Evolutionary conservation across 495 filamentous ascomycete species (phyloP).

Genomic region (Daldinia grandis): DNA sequence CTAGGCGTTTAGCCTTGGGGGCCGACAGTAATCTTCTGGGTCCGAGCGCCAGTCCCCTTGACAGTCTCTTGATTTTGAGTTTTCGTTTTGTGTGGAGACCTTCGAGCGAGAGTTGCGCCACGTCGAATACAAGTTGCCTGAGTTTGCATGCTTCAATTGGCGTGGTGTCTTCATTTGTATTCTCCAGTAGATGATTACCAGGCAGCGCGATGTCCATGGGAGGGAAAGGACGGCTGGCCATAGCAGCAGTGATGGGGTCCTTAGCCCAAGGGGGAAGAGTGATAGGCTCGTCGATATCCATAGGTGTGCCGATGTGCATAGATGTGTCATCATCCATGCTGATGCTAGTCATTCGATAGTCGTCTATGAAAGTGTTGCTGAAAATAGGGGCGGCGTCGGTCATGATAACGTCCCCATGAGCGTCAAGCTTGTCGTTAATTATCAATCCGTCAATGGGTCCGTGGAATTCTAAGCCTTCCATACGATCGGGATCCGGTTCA

Average conservation of each 20-base stretch:
- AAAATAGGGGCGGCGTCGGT: neutral
- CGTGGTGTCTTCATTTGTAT: neutral
- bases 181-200: neutral
- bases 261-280: no score
- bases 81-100: neutral
- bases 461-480: neutral
- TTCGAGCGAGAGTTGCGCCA: neutral
- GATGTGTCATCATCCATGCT: no score
- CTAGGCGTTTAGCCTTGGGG: neutral
- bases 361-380: no score
- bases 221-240: no score
- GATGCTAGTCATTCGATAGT: no score
- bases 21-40: neutral
- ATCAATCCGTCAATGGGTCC: neutral
- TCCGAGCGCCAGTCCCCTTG: neutral
- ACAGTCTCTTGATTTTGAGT: neutral
- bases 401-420: neutral
- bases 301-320: no score
- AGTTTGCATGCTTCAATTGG: neutral
- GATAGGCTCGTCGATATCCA: no score
- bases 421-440: neutral
- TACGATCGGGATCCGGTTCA: neutral
- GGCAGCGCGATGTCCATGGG: neutral
- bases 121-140: neutral
- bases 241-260: no score